Evolutionary conservation across 345 rosid species (phyloP).

Genomic region (Salix arbutifolia): DNA sequence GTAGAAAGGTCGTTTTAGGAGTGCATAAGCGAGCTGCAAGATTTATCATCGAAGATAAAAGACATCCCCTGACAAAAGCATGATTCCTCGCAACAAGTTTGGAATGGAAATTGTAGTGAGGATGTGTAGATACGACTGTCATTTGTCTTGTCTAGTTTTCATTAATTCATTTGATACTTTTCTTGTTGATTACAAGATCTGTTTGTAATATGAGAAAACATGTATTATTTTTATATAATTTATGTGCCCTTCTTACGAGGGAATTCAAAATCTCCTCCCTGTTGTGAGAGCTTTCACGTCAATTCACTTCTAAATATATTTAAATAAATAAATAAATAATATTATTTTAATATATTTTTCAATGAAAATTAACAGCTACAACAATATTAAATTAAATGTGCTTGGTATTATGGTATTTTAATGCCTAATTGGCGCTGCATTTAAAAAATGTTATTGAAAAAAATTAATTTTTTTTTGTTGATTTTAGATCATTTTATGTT

Average conservation of each 20-base stretch:
- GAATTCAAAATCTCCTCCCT: background rate
- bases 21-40: background rate
- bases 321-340: too few relatives aligned
- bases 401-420: too few relatives aligned
- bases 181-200: background rate
- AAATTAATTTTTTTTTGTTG: too few relatives aligned
- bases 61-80: background rate
- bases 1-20: slow-evolving; percentile 2
- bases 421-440: too few relatives aligned
- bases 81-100: slow-evolving; percentile 8
- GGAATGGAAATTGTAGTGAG: background rate
- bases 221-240: background rate
- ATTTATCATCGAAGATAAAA: background rate
- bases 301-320: background rate
- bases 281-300: background rate
- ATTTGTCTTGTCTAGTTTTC: background rate
- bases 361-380: too few relatives aligned
- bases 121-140: slow-evolving; percentile 2
- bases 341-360: too few relatives aligned
- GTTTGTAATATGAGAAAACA: slow-evolving; percentile 1
- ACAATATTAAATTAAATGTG: too few relatives aligned
- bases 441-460: too few relatives aligned
- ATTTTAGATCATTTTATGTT: too few relatives aligned
- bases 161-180: slow-evolving; percentile 3
- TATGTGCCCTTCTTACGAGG: background rate